Base-by-base conservation (phyloP, 2,329 filamentous ascomycete species). In the Colletotrichum brevisporum region DNA sequence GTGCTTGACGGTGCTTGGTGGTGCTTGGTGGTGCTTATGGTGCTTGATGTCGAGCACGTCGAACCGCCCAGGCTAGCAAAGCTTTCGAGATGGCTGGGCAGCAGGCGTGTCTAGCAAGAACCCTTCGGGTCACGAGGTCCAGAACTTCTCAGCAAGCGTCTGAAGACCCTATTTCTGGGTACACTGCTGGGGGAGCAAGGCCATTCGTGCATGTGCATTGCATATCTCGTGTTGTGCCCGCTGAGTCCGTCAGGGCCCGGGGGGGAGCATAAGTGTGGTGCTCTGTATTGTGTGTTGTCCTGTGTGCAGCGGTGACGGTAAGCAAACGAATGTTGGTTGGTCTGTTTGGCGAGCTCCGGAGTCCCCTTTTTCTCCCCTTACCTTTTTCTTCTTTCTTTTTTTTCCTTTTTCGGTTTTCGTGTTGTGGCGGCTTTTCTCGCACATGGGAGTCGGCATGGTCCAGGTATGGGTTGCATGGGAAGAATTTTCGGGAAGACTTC, bases 401-500 rank as follows among this genome's bases (percentile, higher is more conserved):
- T 15, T 18, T 52, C 21, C 16, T 53, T 45, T 61, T 52, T 41
- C 24, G 47, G n/a, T 2, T 13, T 9, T 12, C n/a, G n/a, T 53
- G 21, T n/a, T 21, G 50, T 50, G 13, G 31, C 31, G 31, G 31
- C 31, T 36, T 54, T 48, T 45, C 21, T 47, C 27, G 54, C 63
- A 63, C 62, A 54, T 57, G 48, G 41, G 13, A 43, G 31, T 36
- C 31, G 6, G 41, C 41, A 66, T 52, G 58, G 58, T 24, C 21
- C 21, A 24, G 21, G 21, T 36, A 51, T 27, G 47, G 47, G 24
- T 43, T 43, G 21, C 21, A 27, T 61, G 56, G 52, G 54, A 69
- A 60, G 67, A 69, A 61, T 61, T 69, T 69, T 69, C 67, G 62
- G 67, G 50, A 61, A 66, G 16, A 61, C 31, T 69, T 54, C 36